Percentiles rank a stretch among this genome's conserved stretches.
phyloP scores from a whole-genome alignment of 371 early-diverging fungal genomes.

The Chytridiales sp. region DNA sequence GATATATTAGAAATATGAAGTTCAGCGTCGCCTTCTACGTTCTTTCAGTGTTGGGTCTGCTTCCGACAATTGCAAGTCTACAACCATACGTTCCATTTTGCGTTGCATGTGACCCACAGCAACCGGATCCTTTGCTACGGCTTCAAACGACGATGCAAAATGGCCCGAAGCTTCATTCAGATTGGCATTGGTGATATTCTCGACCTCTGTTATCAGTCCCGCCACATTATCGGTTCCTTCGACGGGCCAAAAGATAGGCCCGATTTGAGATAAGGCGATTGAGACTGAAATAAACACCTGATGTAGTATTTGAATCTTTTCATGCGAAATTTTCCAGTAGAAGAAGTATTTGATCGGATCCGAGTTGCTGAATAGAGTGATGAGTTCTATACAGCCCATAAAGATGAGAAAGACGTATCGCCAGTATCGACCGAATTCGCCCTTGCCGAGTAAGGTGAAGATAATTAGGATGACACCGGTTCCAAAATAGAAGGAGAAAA shows the following conservation, averaged over 20 bases:
- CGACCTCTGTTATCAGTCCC: conserved; percentile 41
- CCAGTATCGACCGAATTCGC: conserved; percentile 63
- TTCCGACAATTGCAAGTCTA: conserved; percentile 46
- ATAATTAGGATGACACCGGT: conserved; percentile 47
- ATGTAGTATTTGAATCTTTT: conserved; percentile 55
- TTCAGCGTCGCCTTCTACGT: background rate
- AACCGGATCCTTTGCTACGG: conserved; percentile 41
- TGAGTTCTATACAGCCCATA: conserved; percentile 50
- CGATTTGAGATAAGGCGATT: conserved; percentile 61
- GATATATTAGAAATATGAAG: too few species aligned
- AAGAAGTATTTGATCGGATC: conserved; percentile 35
- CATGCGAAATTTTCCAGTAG: conserved; percentile 49
- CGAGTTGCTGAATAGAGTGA: conserved; percentile 39
- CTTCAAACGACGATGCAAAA: conserved; percentile 46
- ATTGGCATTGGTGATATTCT: conserved; percentile 44
- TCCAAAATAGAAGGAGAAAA: conserved; percentile 50
- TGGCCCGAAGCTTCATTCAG: conserved; percentile 39
- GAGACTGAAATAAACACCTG: conserved; percentile 55
- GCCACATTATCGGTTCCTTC: conserved; percentile 26
- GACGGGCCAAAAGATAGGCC: conserved; percentile 55
- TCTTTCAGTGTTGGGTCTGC: conserved; percentile 23
- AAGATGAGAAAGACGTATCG: conserved; percentile 50
- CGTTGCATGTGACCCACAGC: conserved; percentile 42
- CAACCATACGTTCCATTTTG: conserved; percentile 54
- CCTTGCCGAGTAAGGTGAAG: conserved; percentile 54